Evolutionary conservation across 2,329 filamentous ascomycete genomes (phyloP), one percentile per base, ranked within the genome.

Genomic region (Microdochium nivale): DNA sequence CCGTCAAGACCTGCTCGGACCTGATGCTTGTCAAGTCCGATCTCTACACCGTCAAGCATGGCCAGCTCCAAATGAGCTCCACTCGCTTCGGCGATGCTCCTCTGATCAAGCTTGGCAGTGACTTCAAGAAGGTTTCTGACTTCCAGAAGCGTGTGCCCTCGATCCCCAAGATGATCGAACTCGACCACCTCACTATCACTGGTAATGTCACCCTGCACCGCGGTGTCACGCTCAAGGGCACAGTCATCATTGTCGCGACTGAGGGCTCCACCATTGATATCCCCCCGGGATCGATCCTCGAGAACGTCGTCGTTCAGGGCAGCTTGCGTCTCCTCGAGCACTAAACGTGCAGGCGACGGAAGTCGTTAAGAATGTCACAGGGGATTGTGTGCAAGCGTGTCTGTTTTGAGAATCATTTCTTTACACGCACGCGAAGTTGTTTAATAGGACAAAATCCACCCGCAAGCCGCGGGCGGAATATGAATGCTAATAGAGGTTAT

Each of bases 81-180:
- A 91, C 86, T 78, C 90, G 94, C 61, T 97, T 99, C 72, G 94
- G 94, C 59, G 91, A 94, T 61, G 92, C 94, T 48, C 94, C 94
- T 52, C 81, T 99, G 61, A 99, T 99, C 81, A 99, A 99, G 87
- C 87, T 99, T 51, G 94, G 94, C 63, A 85, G 84, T 65, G 94
- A 99, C 80, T 99, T 99, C 84, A 99, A 99, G 87, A 99, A 99
- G 85, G 94, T 99, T 37, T 97, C 92, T 1, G 94, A 90, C 77
- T 95, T 95, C 81, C 86, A 90, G 76, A 86, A 89, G 73, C 86
- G 86, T 67, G 91, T 95, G 61, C 80, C 87, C 11, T 90, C 86
- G 58, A 95, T 95, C 63, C 89, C 89, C 66, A 91, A 89, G 80
- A 91, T 95, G 62, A 83, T 94, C 59, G 89, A 95, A 77, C 82